Evolutionary conservation across 2,329 filamentous ascomycete genomes (phyloP).

Genomic region (Pseudocercospora vitis): DNA sequence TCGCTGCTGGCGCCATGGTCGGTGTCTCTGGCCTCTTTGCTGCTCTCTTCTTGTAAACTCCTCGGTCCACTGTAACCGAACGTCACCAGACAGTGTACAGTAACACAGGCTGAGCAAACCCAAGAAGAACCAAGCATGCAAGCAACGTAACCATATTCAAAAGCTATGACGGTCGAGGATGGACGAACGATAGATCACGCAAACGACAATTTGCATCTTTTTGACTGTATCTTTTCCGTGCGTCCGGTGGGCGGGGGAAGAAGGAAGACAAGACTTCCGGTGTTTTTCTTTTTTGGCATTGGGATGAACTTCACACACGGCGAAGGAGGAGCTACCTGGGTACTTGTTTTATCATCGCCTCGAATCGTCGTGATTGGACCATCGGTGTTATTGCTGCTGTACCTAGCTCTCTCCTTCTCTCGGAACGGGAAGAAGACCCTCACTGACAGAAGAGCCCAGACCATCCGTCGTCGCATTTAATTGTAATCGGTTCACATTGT

Average conservation of each 20-base stretch:
- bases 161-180: constrained; percentile 7
- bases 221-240: too few species aligned
- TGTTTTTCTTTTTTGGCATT: constrained; percentile 3
- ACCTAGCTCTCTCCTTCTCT: constrained; percentile 4
- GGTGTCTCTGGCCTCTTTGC: constrained; percentile 23
- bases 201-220: constrained; percentile 8
- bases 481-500: constrained; percentile 9
- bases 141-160: too few species aligned
- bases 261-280: too few species aligned
- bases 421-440: too few species aligned
- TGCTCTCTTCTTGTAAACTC: constrained; percentile 28
- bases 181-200: constrained; percentile 10
- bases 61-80: too few species aligned
- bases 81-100: constrained; percentile 4
- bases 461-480: constrained; percentile 1
- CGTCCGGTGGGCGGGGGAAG: too few species aligned
- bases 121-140: neutral
- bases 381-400: neutral
- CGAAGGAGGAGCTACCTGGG: neutral
- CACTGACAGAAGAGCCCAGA: too few species aligned
- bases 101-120: constrained; percentile 2
- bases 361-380: too few species aligned
- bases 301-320: too few species aligned
- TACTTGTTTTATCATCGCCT: too few species aligned
- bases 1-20: constrained; percentile 22